phyloP scores from a whole-genome alignment of 2,329 filamentous ascomycete species.

The Penicillium oxalicum region DNA sequence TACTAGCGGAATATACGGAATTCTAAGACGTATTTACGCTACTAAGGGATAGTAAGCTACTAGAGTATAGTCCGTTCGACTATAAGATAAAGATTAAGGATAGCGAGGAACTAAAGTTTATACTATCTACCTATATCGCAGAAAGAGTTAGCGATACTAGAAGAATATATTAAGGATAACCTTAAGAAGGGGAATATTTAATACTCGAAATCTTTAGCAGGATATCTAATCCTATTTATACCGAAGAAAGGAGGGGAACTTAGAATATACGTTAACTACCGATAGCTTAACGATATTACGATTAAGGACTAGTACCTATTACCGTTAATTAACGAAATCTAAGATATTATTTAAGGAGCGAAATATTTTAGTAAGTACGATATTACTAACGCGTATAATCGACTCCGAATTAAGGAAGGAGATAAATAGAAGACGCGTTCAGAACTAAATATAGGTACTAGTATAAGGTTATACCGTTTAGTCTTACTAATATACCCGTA shows the following conservation, averaged over 20 bases:
- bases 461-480: background rate
- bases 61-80: no score
- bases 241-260: constrained; percentile 2
- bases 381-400: constrained; percentile 5
- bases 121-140: no score
- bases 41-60: no score
- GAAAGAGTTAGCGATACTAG: no score
- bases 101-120: no score
- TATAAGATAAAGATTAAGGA: no score
- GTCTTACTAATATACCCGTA: background rate
- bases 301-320: constrained; percentile 3
- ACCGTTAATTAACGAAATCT: constrained; percentile 4
- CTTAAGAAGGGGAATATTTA: constrained; percentile 5
- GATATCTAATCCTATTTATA: constrained; percentile 7
- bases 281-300: constrained; percentile 4
- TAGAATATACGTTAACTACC: constrained; percentile 2
- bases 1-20: no score
- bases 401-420: background rate
- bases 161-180: constrained; percentile 6
- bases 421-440: background rate
- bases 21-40: no score
- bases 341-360: background rate
- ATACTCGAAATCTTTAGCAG: background rate
- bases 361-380: constrained; percentile 2
- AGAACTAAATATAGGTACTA: background rate